Base-by-base conservation (phyloP, 306 rosid species). In the Dryas alaskensis region DNA sequence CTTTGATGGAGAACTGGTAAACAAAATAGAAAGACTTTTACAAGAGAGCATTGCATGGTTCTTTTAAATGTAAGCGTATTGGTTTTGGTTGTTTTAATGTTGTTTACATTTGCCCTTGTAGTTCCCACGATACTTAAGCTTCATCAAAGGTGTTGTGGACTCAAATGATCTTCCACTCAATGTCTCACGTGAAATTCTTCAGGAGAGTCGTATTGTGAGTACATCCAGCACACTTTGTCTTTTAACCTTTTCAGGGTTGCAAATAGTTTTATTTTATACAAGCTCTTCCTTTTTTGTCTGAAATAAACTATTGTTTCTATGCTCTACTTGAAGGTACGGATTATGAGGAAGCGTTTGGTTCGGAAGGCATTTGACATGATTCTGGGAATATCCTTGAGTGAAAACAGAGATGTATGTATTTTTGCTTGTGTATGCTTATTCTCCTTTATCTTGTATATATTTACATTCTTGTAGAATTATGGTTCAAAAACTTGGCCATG, bases 1-100 rank as follows among this genome's bases (percentile, higher is more conserved):
- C 81, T 95, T 92, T 66, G 97, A 95, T 81, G 99, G 98, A 79
- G 99, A 95, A 82, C 80, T 95, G 99, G 99, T 95, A 95, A 71
- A 65, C 44, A 46, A 62, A 62, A 58, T 65, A 65, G 58, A 67
- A 39, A 59, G 13, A 10, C 4, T 37, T 9, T 10, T 12, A 11
- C 43, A 52, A 19, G 2, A 1, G 8, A 5, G 25, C 17, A 61
- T 44, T 49, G 25, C 16, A 5, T 39, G 49, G 52, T 72, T 64
- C 31, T 49, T 45, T 25, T 46, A 59, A 27, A 46, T 65, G 19
- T 19, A 25, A 43, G 60, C 25, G 43, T 69, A 64, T 22, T 40
- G 66, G 42, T 69, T 25, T 67, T 85, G 11, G 67, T 79, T 73
- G 7, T 52, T 54, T 73, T 1, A 31, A 31, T 31, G 37, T 31